Conservation (phyloP, 2,329 filamentous ascomycete species). For the Fusarium nematophilum region DNA sequence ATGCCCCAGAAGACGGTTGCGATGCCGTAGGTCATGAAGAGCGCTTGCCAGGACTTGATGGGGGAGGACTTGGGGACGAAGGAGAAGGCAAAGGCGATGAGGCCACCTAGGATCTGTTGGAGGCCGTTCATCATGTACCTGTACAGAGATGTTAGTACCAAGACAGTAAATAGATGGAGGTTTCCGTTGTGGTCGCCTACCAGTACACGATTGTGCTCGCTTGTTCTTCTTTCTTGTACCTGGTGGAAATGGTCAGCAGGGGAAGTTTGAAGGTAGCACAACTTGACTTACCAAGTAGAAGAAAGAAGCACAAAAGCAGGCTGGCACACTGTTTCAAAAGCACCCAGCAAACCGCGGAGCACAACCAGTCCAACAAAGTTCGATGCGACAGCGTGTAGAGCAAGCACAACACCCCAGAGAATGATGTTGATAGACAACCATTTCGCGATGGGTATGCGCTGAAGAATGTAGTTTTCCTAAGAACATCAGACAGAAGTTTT, state of each 20-base stretch:
- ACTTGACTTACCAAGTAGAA: slow-evolving; percentile 72
- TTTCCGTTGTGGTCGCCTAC: no score
- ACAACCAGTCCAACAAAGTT: slow-evolving; percentile 69
- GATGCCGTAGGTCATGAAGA: slow-evolving; percentile 73
- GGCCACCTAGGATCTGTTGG: slow-evolving; percentile 77
- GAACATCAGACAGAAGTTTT: no score
- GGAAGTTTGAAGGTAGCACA: neutral
- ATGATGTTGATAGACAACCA: slow-evolving; percentile 72
- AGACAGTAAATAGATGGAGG: no score
- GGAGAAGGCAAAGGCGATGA: slow-evolving; percentile 72
- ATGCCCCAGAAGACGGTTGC: slow-evolving; percentile 70
- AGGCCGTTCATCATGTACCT: slow-evolving; percentile 82
- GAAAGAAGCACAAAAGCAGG: slow-evolving; percentile 74
- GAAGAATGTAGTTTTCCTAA: slow-evolving; percentile 67
- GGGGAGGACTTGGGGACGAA: slow-evolving; percentile 59
- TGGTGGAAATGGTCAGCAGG: neutral
- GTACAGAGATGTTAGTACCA: no score
- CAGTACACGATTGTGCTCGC: slow-evolving; percentile 72
- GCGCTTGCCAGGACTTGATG: slow-evolving; percentile 73
- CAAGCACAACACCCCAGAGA: slow-evolving; percentile 70
- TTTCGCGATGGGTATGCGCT: slow-evolving; percentile 73
- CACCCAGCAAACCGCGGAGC: slow-evolving; percentile 73
- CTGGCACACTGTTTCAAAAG: slow-evolving; percentile 77
- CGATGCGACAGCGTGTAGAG: slow-evolving; percentile 68
- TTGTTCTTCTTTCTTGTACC: slow-evolving; percentile 74